Base-by-base conservation (phyloP, 139 green algal genomes). In the Asterochloris sp. region DNA sequence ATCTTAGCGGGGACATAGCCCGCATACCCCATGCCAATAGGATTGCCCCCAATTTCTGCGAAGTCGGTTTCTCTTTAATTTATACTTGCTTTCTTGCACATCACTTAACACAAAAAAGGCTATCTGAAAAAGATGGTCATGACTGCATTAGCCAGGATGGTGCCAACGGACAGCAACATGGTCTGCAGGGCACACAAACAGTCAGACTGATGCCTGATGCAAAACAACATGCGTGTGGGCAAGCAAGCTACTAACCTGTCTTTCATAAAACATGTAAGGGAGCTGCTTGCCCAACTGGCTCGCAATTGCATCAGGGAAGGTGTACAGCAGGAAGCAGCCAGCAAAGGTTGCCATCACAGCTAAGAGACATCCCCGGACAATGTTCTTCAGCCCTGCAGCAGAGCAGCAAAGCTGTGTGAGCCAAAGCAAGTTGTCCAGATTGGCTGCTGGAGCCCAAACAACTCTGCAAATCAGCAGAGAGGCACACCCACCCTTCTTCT, bases 201-300 rank as follows among this genome's bases (percentile, higher is more conserved):
- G 14, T 38, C 13, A 19, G n/a, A 38, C 2, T 6, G 8, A 28
- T 54, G 19, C 69, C 69, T 76, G 10, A 29, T 54, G n/a, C 74
- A 79, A 66, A 24, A 66, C 38, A 79, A 62, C 47, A 69, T 14
- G 38, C 11, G 10, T 67, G 0, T 64, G 29, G 29, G n/a, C 74
- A 13, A 21, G n/a, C 15, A 17, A 17, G 13, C 62, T 27, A 23
- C 71, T 26, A 27, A 88, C 85, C 85, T 88, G 54, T 26, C 76
- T 83, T 76, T 91, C 86, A 79, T 93, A 93, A 62, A 93, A 93
- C 87, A 83, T 91, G 73, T 83, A 66, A 21, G 90, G 90, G 78
- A 93, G 64, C 26, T 86, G 60, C 68, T 75, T 73, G 63, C 73
- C 85, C 16, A 92, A 61, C 12, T 75, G 38, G 12, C 73, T 68